Conservation (phyloP, 2,329 filamentous ascomycete genomes). For the Epichloe sibirici region DNA sequence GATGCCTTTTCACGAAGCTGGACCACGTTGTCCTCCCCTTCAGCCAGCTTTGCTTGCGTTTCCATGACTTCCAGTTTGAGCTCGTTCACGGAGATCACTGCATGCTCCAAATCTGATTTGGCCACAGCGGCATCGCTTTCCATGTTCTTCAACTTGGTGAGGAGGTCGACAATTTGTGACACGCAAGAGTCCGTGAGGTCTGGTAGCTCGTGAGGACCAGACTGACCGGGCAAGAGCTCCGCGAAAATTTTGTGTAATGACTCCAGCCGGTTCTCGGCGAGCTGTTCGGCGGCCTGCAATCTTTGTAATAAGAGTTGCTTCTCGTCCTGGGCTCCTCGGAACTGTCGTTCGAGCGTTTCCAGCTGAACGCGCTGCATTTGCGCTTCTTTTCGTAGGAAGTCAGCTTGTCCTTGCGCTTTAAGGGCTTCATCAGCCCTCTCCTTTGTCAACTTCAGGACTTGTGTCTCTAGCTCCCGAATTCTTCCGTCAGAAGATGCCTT, state of each 20-base stretch:
- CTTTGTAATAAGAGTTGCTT: conserved; percentile 37
- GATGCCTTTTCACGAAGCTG: conserved; percentile 42
- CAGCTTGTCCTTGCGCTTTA: conserved; percentile 49
- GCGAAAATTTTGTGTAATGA: conserved; percentile 46
- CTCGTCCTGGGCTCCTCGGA: conserved; percentile 44
- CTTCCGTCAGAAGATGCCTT: conserved; percentile 58
- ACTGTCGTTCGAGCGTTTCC: conserved; percentile 43
- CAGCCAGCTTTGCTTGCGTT: conserved; percentile 38
- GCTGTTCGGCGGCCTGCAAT: conserved; percentile 37
- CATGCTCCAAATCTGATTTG: conserved; percentile 50
- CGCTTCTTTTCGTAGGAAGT: conserved; percentile 49
- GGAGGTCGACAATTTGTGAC: conserved; percentile 42
- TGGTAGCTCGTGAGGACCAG: conserved; percentile 41
- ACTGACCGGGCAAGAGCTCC: conserved; percentile 42
- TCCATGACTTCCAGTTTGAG: conserved; percentile 46
- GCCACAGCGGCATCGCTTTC: conserved; percentile 48
- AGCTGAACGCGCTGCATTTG: conserved; percentile 47
- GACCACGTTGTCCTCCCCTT: conserved; percentile 37
- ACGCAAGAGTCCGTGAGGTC: conserved; percentile 50
- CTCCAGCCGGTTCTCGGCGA: conserved; percentile 37
- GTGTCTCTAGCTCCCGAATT: conserved; percentile 54
- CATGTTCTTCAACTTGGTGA: conserved; percentile 46
- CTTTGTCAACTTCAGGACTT: conserved; percentile 52
- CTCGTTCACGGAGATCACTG: conserved; percentile 41
- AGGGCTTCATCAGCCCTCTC: conserved; percentile 44